phyloP scores from a whole-genome alignment of 2,329 filamentous ascomycete genomes.

The Beauveria caledonica region DNA sequence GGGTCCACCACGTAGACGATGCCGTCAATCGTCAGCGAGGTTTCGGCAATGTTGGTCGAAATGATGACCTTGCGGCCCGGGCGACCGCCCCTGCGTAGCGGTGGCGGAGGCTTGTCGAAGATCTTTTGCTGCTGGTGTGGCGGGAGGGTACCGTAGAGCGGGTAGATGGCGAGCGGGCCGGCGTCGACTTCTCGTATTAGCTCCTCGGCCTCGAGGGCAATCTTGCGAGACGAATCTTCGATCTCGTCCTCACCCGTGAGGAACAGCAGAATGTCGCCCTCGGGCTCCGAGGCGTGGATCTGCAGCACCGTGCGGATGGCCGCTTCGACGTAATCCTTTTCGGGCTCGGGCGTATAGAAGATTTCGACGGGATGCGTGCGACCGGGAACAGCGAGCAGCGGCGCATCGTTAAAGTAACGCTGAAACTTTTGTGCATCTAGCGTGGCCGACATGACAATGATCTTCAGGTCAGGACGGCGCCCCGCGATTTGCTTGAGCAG shows the following conservation, averaged over 20 bases:
- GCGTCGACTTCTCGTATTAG: conserved; percentile 85
- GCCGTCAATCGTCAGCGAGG: conserved; percentile 92
- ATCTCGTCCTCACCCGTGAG: conserved; percentile 98
- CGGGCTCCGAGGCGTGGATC: conserved; percentile 86
- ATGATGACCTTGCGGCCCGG: conserved; percentile 93
- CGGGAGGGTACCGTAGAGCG: conserved; percentile 87
- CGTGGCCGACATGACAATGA: conserved; percentile 98
- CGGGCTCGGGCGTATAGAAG: conserved; percentile 94
- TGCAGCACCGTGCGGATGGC: conserved; percentile 91
- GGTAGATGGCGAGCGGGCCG: conserved; percentile 83
- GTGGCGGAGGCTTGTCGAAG: conserved; percentile 77
- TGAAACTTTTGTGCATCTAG: conserved; percentile 98
- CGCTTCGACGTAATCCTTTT: conserved; percentile 94
- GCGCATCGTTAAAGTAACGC: conserved; percentile 91
- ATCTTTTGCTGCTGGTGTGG: conserved; percentile 91
- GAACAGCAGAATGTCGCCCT: conserved; percentile 91
- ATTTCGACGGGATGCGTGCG: conserved; percentile 96
- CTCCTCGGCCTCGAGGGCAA: conserved; percentile 82
- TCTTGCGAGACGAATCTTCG: conserved; percentile 90
- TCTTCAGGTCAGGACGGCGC: conserved; percentile 82
- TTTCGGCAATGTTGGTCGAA: conserved; percentile 97
- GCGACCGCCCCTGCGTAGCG: conserved; percentile 64
- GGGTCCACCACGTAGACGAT: conserved; percentile 99
- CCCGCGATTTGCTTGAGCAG: conserved; percentile 82
- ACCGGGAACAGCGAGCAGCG: conserved; percentile 86